Evolutionary conservation across 225 moss, liverwort and hornwort genomes (phyloP), one percentile per base, ranked within the genome.

Genomic region (Takakia lepidozioides): DNA sequence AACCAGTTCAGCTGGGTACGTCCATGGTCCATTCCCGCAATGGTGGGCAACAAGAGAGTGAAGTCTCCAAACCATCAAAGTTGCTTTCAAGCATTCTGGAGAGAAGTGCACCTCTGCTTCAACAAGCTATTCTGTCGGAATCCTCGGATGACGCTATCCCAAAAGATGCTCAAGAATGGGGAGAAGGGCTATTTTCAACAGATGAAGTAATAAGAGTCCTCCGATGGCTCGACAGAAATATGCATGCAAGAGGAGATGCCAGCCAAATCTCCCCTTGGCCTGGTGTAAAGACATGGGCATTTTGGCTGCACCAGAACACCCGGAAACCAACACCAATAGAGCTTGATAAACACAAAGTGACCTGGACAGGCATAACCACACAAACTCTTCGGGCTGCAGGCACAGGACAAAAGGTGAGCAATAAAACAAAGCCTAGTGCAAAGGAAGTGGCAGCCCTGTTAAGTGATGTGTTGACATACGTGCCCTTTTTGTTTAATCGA

Each of bases 381-480:
- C 65, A 58, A 27, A 76, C 75, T 8, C 11, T 71, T 10, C 51
- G 63, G 25, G 52, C 43, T 29, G 13, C 34, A 10, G 3, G 48
- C 11, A 48, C 52, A 0, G 5, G 30, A 5, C 47, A 55, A 51
- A 0, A 0, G 4, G 10, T 53, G 16, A 30, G 0, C 3, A 46
- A 70, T 11, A 62, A 0, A 10, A 67, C 63, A n/a, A 0, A 52
- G 8, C 75, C 75, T 43, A 25, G 55, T 39, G 59, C 40, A 15
- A 56, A 49, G 28, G 66, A 76, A 43, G 52, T 76, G 19, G 66
- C 24, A 10, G 49, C 56, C 16, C 17, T 76, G 35, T 34, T 76
- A 13, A 51, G 38, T 49, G 59, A 67, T 57, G 70, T 76, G 19
- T 60, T 76, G n/a, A 76, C 70, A 8, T 76, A 66, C 25, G 23